Evolutionary conservation across 768 basidiomycete species (phyloP), one percentile per base, ranked within the genome.

Genomic region (Suillus alpinus): DNA sequence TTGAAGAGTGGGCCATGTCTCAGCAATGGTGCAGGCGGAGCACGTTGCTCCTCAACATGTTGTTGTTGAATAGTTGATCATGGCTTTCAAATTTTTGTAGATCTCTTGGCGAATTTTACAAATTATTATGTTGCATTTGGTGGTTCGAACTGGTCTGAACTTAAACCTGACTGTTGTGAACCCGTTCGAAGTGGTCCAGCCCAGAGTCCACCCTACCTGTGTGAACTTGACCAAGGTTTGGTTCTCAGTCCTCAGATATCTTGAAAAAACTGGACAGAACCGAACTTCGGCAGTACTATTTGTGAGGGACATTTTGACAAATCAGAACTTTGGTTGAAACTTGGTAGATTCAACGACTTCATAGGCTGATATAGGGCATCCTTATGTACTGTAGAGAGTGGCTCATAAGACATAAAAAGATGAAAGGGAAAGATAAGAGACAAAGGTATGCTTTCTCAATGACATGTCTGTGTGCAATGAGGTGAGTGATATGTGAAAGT

Each of bases 241-340:
- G 46, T 47, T 46, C 46, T 26, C 23, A 6, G 46, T 46, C 46
- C 46, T 46, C 46, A 0, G 9, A 26, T 46, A 26, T 46, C 14
- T 46, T 46, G 37, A 40, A 40, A 43, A 46, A 57, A 57, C 57
- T 12, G 29, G 44, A 57, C 41, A 4, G 57, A 57, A 57, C 57
- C 32, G 57, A 57, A 57, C 57, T 57, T 57, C 44, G 18, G 41
- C 57, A 57, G 57, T 41, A 41, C 57, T 57, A 58, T n/a, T n/a
- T n/a, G n/a, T n/a, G n/a, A n/a, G n/a, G n/a, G n/a, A n/a, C n/a
- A n/a, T n/a, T n/a, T n/a, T n/a, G n/a, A n/a, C n/a, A n/a, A n/a
- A n/a, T n/a, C n/a, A n/a, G n/a, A n/a, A n/a, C n/a, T n/a, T n/a
- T n/a, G n/a, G n/a, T n/a, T n/a, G n/a, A n/a, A n/a, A n/a, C n/a